Evolutionary conservation across 2,329 filamentous ascomycete species (phyloP).

Genomic region (Fonsecaea pugnacius): DNA sequence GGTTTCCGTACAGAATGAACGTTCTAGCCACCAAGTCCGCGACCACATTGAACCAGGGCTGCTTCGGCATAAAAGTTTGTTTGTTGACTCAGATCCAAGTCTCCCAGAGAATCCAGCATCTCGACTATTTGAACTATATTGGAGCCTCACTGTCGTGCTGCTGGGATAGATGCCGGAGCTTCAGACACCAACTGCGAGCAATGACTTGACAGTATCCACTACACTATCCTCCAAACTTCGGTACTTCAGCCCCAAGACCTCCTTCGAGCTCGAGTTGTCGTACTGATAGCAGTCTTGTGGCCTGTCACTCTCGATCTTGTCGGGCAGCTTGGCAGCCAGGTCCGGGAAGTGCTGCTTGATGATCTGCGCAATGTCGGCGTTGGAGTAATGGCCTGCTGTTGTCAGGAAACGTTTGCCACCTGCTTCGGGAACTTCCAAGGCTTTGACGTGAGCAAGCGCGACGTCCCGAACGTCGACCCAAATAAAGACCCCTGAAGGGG

Average conservation of each 20-base stretch:
- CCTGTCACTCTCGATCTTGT: conserved; percentile 59
- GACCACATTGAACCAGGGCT: neutral
- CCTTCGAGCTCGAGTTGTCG: conserved; percentile 48
- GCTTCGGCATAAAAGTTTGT: neutral
- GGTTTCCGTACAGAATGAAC: neutral
- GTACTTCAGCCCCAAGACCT: conserved; percentile 50
- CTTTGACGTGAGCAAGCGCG: conserved; percentile 54
- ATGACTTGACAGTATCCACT: conserved; percentile 55
- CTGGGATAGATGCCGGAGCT: neutral
- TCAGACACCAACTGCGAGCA: conserved; percentile 58
- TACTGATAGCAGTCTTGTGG: conserved; percentile 54
- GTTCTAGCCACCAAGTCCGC: neutral
- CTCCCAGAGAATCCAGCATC: neutral
- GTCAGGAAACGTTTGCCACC: conserved; percentile 53
- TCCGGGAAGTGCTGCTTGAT: conserved; percentile 51
- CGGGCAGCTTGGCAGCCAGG: conserved; percentile 49
- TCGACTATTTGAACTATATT: neutral
- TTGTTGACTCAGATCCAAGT: neutral
- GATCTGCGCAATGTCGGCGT: conserved; percentile 49
- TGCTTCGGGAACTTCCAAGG: conserved; percentile 52
- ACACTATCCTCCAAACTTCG: conserved; percentile 45
- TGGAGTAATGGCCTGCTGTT: conserved; percentile 48
- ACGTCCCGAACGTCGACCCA: conserved; percentile 61
- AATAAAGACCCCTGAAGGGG: conserved; percentile 59
- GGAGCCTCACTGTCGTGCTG: neutral